phyloP scores from a whole-genome alignment of 2,329 filamentous ascomycete genomes.

The Tolypocladium tundrense region DNA sequence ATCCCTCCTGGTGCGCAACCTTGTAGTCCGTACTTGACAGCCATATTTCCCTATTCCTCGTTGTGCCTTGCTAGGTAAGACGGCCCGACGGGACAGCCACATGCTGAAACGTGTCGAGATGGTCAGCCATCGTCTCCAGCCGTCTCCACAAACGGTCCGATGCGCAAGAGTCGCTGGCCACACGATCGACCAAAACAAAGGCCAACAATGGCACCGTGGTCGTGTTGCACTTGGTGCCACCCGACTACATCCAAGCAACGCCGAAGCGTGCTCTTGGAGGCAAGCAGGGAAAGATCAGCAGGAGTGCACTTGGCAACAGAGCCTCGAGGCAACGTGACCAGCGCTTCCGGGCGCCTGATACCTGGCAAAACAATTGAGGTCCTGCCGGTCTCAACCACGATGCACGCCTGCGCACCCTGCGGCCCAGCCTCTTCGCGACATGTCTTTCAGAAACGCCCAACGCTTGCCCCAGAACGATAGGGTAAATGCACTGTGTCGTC shows the following conservation, averaged over 20 bases:
- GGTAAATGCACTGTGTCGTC: background rate
- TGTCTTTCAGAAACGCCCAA: background rate
- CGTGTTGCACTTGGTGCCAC: background rate
- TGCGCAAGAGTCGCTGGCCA: background rate
- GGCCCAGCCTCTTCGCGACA: background rate
- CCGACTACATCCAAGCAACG: background rate
- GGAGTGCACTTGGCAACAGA: background rate
- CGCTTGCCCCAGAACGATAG: too few species aligned
- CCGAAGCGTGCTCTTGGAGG: background rate
- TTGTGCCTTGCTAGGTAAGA: too few species aligned
- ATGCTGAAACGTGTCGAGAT: too few species aligned
- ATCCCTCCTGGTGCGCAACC: too few species aligned
- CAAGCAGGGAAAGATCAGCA: background rate
- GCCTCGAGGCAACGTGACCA: background rate
- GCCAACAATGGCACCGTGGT: background rate
- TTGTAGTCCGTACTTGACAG: too few species aligned
- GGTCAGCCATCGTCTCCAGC: background rate
- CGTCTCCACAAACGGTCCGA: background rate
- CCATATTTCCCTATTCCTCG: too few species aligned
- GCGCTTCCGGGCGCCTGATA: background rate
- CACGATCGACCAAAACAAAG: background rate
- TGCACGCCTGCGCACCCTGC: background rate
- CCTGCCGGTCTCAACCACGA: background rate
- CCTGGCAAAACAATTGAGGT: background rate
- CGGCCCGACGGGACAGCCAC: too few species aligned